Evolutionary conservation across 805 yeast genomes (phyloP), one percentile per base, ranked within the genome.

Genomic region (Yarrowia osloensis): DNA sequence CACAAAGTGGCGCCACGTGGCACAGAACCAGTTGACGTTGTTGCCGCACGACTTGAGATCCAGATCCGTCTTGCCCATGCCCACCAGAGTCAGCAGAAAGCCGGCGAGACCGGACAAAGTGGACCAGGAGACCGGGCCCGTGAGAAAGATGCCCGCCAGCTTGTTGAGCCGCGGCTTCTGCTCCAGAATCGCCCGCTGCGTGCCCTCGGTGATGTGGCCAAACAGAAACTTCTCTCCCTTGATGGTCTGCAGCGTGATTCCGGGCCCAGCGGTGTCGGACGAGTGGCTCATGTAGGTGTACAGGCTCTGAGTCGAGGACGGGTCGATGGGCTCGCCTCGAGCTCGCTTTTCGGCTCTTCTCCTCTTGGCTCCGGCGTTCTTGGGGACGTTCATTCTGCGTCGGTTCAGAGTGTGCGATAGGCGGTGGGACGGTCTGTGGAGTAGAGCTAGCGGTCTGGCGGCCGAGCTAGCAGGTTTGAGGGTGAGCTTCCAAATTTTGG

Each of bases 41-140:
- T 79, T 74, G 52, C 77, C 79, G n/a, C 87, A 84, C 7, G 61
- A 59, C 86, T 82, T 11, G n/a, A 63, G 22, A 13, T 24, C 47
- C 0, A 91, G 77, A n/a, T 81, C 81, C 42, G 90, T 74, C 7
- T 80, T 80, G 57, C 83, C 82, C 69, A 83, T 81, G 6, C 91
- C 97, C 67, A 90, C 86, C 15, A 89, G 81, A 0, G 98, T 91
- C 62, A 94, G 78, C 59, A 94, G 84, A 72, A 91, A 78, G 0
- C 99, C 99, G 0, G 98, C 98, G 7, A 94, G 76, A 0, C 99
- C 99, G n/a, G 96, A 91, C 2, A 91, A 78, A n/a, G 88, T 82
- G 6, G 82, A 75, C 97, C 97, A 94, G 66, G 83, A 77, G 12
- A 90, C 69, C n/a, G 79, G 79, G 2, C 99, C 99, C 0, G 97